phyloP scores from a whole-genome alignment of 352 stramenopile genomes.

The Pythium volutum region DNA sequence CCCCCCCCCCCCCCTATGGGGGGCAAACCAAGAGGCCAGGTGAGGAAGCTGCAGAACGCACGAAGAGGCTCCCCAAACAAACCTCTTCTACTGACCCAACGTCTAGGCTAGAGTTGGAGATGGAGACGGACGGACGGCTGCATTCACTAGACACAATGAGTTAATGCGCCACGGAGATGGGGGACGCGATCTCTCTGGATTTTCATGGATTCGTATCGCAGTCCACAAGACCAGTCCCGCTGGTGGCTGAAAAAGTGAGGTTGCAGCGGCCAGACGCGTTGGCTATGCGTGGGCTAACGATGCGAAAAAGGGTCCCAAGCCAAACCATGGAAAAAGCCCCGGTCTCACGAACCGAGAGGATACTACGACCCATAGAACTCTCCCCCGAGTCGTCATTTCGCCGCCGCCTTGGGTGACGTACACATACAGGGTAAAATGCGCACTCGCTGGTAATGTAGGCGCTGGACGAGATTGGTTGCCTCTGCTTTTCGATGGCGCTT shows the following conservation, averaged over 20 bases:
- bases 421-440: background rate
- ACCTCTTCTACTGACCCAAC: too few species aligned
- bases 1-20: too few species aligned
- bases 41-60: too few species aligned
- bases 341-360: background rate
- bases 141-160: background rate
- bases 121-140: background rate
- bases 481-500: background rate
- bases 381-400: background rate
- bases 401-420: background rate
- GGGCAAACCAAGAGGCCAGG: too few species aligned
- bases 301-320: background rate
- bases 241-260: background rate
- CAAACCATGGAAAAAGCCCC: slow-evolving; percentile 1
- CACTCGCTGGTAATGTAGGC: too few species aligned
- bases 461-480: background rate
- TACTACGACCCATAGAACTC: background rate
- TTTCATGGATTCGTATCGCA: background rate
- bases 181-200: background rate
- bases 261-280: background rate
- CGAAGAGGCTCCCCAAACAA: too few species aligned
- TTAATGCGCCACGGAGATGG: background rate
- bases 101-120: background rate
- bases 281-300: slow-evolving; percentile 8
- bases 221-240: background rate